phyloP scores from a whole-genome alignment of 228 moss, liverwort and hornwort genomes.

The Sphagnum magellanicum region DNA sequence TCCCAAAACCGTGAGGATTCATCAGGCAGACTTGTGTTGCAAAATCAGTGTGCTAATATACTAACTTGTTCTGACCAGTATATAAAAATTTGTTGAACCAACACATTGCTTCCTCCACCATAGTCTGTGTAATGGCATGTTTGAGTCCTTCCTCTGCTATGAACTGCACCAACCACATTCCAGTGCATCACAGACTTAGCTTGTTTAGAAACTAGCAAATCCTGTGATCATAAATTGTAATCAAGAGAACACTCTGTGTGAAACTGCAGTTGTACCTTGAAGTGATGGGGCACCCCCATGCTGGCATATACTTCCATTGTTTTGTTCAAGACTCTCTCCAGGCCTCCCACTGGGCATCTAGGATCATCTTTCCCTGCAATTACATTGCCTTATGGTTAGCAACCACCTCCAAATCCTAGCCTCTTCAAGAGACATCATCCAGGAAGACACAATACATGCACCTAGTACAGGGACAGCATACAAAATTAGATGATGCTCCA shows the following conservation, averaged over 20 bases:
- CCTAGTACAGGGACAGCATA: too few species aligned
- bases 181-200: not conserved
- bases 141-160: slow-evolving; percentile 65
- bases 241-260: not conserved
- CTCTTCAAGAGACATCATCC: not conserved
- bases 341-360: slow-evolving; percentile 70
- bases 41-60: too few species aligned
- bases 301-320: slow-evolving; percentile 38
- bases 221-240: not conserved
- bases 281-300: slow-evolving; percentile 56
- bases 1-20: too few species aligned
- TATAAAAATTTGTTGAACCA: slow-evolving; percentile 70
- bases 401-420: not conserved
- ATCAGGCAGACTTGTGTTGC: too few species aligned
- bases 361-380: slow-evolving; percentile 54
- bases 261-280: slow-evolving; percentile 33
- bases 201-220: not conserved
- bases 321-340: slow-evolving; percentile 33
- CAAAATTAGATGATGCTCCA: too few species aligned
- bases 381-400: not conserved
- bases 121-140: slow-evolving; percentile 46
- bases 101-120: slow-evolving; percentile 58
- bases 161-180: slow-evolving; percentile 34
- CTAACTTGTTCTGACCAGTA: not conserved
- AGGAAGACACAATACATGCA: not conserved